A percentile compares a stretch with the other conserved stretches of the same genome.
These are phyloP conservation scores for Cadophora luteo-olivacea DNA, from an alignment of 2,329 filamentous ascomycete genomes.

Conservation along the genomic window DNA sequence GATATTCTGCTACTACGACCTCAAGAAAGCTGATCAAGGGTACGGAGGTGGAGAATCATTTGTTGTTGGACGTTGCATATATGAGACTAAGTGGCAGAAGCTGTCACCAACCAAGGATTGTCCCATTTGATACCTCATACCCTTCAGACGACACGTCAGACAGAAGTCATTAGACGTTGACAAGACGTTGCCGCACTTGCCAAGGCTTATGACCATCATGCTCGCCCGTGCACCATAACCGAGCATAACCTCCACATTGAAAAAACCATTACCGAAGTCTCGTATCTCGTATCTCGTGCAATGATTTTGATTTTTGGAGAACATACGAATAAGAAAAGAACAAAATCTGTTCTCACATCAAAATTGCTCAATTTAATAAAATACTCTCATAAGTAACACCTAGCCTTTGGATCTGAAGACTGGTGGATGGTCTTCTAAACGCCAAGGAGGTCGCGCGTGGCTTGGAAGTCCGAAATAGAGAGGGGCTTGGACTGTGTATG, in stretches of 20 bases:
- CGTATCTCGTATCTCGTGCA: not conserved
- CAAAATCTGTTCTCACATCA: not conserved
- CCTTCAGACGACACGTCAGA: conserved; percentile 11
- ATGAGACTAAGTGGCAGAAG: not conserved
- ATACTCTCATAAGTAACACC: not conserved
- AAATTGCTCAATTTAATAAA: not conserved
- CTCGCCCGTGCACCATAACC: not conserved
- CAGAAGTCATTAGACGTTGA: conserved; percentile 6
- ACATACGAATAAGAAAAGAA: not conserved
- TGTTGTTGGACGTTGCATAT: not conserved
- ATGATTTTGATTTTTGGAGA: not conserved
- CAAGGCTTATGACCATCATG: not conserved
- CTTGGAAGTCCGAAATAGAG: conserved; percentile 16
- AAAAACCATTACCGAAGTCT: not conserved
- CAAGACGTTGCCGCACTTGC: not conserved
- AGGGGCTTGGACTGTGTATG: conserved; percentile 9
- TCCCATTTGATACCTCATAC: not conserved
- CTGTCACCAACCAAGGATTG: not conserved
- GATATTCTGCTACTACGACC: no score
- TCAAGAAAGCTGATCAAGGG: not conserved
- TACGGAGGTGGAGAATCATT: not conserved
- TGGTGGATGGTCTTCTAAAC: conserved; percentile 14
- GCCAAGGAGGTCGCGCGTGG: conserved; percentile 17
- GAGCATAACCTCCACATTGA: not conserved
- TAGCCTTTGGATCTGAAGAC: not conserved